Evolutionary conservation across 345 rosid species (phyloP), one percentile per base, ranked within the genome.

Genomic region (Lumnitzera littorea): DNA sequence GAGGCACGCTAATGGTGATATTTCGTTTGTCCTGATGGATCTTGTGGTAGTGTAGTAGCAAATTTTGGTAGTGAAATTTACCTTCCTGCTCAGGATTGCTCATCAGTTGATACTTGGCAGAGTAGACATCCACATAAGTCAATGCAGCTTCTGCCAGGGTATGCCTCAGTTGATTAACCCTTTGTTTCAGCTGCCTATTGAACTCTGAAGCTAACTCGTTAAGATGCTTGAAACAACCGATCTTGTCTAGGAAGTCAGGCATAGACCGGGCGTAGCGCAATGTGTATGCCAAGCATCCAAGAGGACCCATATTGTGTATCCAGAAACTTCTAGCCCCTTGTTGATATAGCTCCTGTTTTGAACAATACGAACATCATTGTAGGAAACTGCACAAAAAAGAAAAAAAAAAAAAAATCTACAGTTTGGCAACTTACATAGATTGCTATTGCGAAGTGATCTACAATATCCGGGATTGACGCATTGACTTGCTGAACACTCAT

Each of bases 221-320:
- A 62, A 86, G 90, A 48, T 75, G 70, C 78, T 84, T 84, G 58
- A 88, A 75, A 47, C 98, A 91, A 12, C 98, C 96, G 4, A 63
- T 62, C 56, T 70, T 61, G 52, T 89, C 96, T 17, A 88, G 82
- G 69, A 70, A 77, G 0, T 84, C 82, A 0, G 84, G 83, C 1
- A 91, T 51, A 12, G 91, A 83, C 57, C 69, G 74, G 58, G 73
- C 57, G 62, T 80, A 86, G 63, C 81, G 84, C 31, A 75, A 67
- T 52, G 81, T 76, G 31, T 83, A 81, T 0, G 98, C 88, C 69
- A 91, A 65, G 80, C 98, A 91, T 27, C 98, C 98, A 4, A 86
- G 24, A 5, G 96, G 98, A 9, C 91, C 96, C 0, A 95, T 91
- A 75, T 91, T 91, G 68, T 91, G 98, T 64, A 91, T 69, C 83